Evolutionary conservation across 495 filamentous ascomycete species (phyloP).

Genomic region (Penicillium manginii): DNA sequence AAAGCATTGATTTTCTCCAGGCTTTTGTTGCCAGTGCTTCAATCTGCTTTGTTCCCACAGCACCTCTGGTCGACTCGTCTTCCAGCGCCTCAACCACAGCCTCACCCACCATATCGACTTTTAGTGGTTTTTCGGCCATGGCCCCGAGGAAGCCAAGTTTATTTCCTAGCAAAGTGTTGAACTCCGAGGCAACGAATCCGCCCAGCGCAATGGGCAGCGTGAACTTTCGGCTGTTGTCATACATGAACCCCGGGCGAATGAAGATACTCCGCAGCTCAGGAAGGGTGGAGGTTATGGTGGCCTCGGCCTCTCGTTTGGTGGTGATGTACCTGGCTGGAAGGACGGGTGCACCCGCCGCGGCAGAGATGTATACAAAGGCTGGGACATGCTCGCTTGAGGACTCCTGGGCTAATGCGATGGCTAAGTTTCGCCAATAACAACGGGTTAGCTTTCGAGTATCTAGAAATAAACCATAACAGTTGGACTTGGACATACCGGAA

Average conservation of each 20-base stretch:
- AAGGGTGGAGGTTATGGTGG: slow-evolving; percentile 69
- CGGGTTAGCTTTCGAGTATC: slow-evolving; percentile 23
- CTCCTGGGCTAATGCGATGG: slow-evolving; percentile 83
- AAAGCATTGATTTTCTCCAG: slow-evolving; percentile 85
- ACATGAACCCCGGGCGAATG: slow-evolving; percentile 85
- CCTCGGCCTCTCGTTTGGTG: slow-evolving; percentile 91
- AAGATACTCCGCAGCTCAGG: slow-evolving; percentile 79
- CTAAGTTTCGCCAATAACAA: slow-evolving; percentile 25
- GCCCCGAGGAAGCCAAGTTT: slow-evolving; percentile 73
- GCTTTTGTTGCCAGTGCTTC: slow-evolving; percentile 73
- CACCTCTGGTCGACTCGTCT: slow-evolving; percentile 68
- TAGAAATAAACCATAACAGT: neutral
- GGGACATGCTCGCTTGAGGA: slow-evolving; percentile 63
- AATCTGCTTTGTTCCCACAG: slow-evolving; percentile 68
- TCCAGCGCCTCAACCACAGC: slow-evolving; percentile 79
- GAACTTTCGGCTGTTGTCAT: slow-evolving; percentile 77
- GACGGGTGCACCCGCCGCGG: slow-evolving; percentile 80
- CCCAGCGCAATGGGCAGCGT: slow-evolving; percentile 83
- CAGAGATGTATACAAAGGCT: slow-evolving; percentile 85
- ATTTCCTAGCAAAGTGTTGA: slow-evolving; percentile 76
- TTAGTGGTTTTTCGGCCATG: slow-evolving; percentile 82
- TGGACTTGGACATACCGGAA: slow-evolving; percentile 51
- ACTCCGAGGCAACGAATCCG: slow-evolving; percentile 66
- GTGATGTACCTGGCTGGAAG: slow-evolving; percentile 84
- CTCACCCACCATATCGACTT: slow-evolving; percentile 82